Evolutionary conservation across 495 filamentous ascomycete species (phyloP).

Genomic region (Pseudoneurospora amorphoporcata): DNA sequence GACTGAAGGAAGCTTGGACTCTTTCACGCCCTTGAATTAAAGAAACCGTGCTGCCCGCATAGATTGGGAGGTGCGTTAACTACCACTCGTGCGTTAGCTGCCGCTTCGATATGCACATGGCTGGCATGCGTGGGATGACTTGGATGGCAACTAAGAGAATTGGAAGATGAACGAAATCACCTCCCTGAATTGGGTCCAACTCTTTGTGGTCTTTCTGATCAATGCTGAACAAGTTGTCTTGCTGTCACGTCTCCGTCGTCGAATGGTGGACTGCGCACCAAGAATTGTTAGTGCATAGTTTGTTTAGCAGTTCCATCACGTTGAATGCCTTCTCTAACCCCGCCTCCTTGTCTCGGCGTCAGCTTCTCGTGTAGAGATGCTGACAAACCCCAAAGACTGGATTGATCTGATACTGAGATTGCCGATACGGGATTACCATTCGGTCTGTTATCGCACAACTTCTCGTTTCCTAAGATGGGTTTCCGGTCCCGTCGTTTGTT

Average conservation of each 20-base stretch:
- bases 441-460: not conserved
- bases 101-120: not conserved
- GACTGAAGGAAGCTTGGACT: not conserved
- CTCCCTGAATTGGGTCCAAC: too few relatives aligned
- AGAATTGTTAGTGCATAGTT: not conserved
- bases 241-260: not conserved
- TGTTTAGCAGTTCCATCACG: not conserved
- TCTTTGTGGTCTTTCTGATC: not conserved
- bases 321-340: not conserved
- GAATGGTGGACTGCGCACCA: not conserved
- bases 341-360: not conserved
- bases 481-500: not conserved
- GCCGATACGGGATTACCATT: not conserved
- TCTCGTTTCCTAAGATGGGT: not conserved
- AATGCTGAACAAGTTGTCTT: not conserved
- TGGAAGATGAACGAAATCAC: not conserved
- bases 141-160: not conserved
- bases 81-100: not conserved
- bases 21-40: not conserved
- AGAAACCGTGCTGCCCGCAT: not conserved
- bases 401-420: not conserved
- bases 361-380: not conserved
- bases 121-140: not conserved
- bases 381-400: not conserved
- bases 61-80: not conserved